A percentile compares a stretch with the other conserved stretches of the same genome.
Evolutionary conservation across 2,329 filamentous ascomycete species (phyloP).

Genomic region (Aplosporella prunicola): DNA sequence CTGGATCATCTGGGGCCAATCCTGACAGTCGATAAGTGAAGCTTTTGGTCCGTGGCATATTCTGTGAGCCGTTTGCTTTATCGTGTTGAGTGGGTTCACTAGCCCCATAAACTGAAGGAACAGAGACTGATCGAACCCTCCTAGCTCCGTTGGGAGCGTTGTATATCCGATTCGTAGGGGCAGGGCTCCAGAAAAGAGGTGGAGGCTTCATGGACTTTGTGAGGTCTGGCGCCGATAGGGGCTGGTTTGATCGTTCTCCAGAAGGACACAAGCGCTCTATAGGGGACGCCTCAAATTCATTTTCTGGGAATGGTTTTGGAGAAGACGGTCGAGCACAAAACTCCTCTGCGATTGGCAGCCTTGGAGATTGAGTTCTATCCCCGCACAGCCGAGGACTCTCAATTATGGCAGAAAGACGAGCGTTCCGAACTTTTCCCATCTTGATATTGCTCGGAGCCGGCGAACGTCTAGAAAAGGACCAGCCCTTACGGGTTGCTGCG

Average conservation of each 20-base stretch:
- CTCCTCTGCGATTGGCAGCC: no score
- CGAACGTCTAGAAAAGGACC: constrained; percentile 5
- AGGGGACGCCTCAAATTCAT: constrained; percentile 1
- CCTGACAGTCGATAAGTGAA: constrained; percentile 17
- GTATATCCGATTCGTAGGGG: no score
- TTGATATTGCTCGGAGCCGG: constrained; percentile 9
- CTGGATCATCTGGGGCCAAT: constrained; percentile 31
- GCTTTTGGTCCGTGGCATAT: constrained; percentile 16
- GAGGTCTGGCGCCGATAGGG: constrained; percentile 6
- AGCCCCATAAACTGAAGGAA: constrained; percentile 5
- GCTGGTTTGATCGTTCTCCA: background rate
- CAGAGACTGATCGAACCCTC: constrained; percentile 6
- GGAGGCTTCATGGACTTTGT: background rate
- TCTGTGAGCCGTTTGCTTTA: constrained; percentile 8
- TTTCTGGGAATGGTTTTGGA: no score
- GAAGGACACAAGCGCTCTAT: constrained; percentile 1
- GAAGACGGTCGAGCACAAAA: no score
- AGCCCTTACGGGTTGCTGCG: constrained; percentile 1
- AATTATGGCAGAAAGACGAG: constrained; percentile 17
- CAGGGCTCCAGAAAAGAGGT: background rate
- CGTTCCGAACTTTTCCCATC: constrained; percentile 4
- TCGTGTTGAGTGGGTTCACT: constrained; percentile 10
- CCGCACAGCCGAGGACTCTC: constrained; percentile 9
- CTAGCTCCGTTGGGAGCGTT: background rate
- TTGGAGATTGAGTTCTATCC: no score